A percentile compares a stretch with the other conserved stretches of the same genome.
Conservation (phyloP, 2,329 filamentous ascomycete species). For the Aspergillus costaricaensis region DNA sequence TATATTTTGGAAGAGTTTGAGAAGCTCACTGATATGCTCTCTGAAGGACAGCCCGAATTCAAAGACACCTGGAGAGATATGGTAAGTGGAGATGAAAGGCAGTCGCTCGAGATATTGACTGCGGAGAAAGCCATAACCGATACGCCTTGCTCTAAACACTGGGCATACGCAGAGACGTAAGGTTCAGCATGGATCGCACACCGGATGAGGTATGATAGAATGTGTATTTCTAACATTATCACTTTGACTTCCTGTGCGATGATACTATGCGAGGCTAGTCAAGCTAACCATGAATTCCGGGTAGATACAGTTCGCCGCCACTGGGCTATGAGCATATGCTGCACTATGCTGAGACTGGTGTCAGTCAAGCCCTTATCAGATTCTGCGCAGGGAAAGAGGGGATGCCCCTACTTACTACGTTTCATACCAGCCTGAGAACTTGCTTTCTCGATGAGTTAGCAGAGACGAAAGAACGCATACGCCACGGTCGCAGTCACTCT, state of each 20-base stretch:
- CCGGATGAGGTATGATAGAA: constrained; percentile 74
- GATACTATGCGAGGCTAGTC: not conserved
- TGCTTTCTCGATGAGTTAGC: constrained; percentile 68
- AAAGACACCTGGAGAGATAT: constrained; percentile 84
- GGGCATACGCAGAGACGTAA: constrained; percentile 82
- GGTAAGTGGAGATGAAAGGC: constrained; percentile 43
- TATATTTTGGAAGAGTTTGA: constrained; percentile 82
- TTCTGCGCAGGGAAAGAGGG: constrained; percentile 81
- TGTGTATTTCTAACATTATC: not conserved
- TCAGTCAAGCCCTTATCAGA: constrained; percentile 44
- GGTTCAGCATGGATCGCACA: constrained; percentile 80
- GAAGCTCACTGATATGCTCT: constrained; percentile 68
- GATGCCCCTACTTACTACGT: constrained; percentile 88
- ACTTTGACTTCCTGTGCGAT: not conserved
- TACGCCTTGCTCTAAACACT: constrained; percentile 58
- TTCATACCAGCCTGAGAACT: constrained; percentile 69
- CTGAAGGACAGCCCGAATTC: constrained; percentile 78
- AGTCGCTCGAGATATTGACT: not conserved
- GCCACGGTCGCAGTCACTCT: not conserved
- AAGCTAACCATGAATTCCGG: constrained; percentile 26
- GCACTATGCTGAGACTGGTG: constrained; percentile 8
- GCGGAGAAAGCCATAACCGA: constrained; percentile 9
- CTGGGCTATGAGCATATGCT: constrained; percentile 58
- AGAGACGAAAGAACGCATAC: constrained; percentile 1
- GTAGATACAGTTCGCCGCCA: constrained; percentile 78